A percentile compares a stretch with the other conserved stretches of the same genome.
phyloP scores from a whole-genome alignment of 1,139 yeast genomes.

The Schwanniomyces etchellsii region DNA sequence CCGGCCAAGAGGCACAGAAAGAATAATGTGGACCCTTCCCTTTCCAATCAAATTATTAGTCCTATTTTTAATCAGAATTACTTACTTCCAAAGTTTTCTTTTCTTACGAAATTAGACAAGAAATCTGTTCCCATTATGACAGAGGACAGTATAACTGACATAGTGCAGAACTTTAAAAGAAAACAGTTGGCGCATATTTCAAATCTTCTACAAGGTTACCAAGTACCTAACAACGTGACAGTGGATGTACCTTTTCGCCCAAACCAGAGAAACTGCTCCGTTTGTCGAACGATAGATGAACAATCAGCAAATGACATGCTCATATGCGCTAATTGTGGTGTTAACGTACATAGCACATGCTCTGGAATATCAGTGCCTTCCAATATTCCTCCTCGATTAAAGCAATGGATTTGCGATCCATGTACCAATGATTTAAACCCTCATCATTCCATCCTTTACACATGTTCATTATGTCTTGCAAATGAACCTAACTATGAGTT shows the following conservation, averaged over 20 bases:
- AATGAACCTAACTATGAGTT: constrained; percentile 44
- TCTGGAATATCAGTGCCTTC: constrained; percentile 46
- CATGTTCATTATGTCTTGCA: constrained; percentile 64
- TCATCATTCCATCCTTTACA: constrained; percentile 48
- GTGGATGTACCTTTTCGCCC: constrained; percentile 20
- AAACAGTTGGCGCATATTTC: constrained; percentile 21
- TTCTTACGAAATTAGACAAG: constrained; percentile 9
- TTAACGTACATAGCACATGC: constrained; percentile 67
- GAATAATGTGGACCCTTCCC: constrained; percentile 2
- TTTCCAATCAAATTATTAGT: constrained; percentile 9
- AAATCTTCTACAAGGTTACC: constrained; percentile 15
- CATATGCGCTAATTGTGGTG: constrained; percentile 65
- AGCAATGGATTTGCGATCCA: constrained; percentile 76
- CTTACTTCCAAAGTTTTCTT: constrained; percentile 8
- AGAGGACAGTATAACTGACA: constrained; percentile 7
- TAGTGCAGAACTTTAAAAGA: constrained; percentile 12
- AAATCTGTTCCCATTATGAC: constrained; percentile 9
- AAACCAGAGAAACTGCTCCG: constrained; percentile 41
- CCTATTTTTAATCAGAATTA: constrained; percentile 16
- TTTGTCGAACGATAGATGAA: constrained; percentile 45
- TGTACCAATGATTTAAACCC: constrained; percentile 73
- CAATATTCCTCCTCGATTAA: constrained; percentile 17
- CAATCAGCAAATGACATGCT: constrained; percentile 26
- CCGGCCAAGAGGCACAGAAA: constrained; percentile 1
- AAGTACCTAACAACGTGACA: constrained; percentile 14